phyloP scores from a whole-genome alignment of 768 basidiomycete species.

The Chalciporus chontae region DNA sequence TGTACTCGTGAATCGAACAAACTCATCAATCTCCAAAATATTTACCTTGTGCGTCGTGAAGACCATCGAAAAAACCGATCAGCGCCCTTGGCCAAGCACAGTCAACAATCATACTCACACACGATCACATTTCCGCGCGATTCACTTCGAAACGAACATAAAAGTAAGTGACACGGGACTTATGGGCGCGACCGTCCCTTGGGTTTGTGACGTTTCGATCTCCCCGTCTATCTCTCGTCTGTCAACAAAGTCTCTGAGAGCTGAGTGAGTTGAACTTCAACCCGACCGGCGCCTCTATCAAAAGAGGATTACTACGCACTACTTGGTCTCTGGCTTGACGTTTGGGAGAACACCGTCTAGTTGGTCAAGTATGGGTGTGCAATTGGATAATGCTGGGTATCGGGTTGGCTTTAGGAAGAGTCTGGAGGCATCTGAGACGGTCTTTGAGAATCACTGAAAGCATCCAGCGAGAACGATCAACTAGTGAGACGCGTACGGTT shows the following conservation, averaged over 20 bases:
- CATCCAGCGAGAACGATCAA: neutral
- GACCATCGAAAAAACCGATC: neutral
- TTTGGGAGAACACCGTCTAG: neutral
- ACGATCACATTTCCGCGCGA: constrained; percentile 17
- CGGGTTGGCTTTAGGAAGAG: too few relatives aligned
- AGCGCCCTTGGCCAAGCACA: neutral
- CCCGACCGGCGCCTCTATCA: too few relatives aligned
- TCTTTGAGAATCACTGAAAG: neutral
- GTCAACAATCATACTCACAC: constrained; percentile 1
- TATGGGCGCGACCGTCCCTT: too few relatives aligned
- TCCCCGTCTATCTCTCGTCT: too few relatives aligned
- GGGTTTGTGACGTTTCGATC: too few relatives aligned
- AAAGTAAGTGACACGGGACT: too few relatives aligned
- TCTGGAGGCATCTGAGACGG: too few relatives aligned
- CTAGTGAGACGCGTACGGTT: too few relatives aligned
- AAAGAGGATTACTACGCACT: too few relatives aligned
- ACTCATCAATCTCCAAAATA: neutral
- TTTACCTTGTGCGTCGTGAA: constrained; percentile 8
- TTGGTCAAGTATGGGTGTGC: neutral
- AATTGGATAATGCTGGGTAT: neutral
- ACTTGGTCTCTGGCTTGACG: too few relatives aligned
- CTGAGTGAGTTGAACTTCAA: constrained; percentile 10
- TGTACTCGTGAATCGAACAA: neutral
- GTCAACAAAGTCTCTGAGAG: too few relatives aligned
- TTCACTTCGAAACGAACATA: too few relatives aligned